These are phyloP conservation scores for Tolypocladium album DNA, from an alignment of 2,329 filamentous ascomycete species.

Conservation along the genomic window DNA sequence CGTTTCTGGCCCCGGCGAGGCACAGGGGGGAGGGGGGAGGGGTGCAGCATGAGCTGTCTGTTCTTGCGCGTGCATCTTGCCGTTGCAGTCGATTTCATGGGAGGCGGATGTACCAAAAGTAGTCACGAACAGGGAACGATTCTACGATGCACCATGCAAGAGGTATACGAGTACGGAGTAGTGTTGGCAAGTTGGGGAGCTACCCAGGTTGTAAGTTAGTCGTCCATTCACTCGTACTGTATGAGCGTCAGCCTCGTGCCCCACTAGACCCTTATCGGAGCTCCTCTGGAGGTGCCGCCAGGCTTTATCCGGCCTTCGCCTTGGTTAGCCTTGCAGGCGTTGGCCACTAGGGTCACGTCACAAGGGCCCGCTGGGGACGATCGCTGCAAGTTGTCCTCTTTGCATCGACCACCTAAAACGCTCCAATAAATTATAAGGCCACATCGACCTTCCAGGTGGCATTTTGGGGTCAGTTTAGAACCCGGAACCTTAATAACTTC, in stretches of 20 bases:
- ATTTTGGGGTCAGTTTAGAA: not conserved
- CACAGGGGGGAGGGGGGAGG: not conserved
- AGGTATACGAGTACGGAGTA: too few species aligned
- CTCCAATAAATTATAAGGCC: conserved; percentile 25
- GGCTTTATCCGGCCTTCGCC: conserved; percentile 3
- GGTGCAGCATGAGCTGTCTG: not conserved
- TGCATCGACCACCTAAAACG: conserved; percentile 4
- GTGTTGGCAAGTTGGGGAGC: too few species aligned
- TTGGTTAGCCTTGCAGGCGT: conserved; percentile 5
- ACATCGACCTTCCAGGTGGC: conserved; percentile 19
- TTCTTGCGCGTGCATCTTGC: not conserved
- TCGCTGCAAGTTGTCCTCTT: conserved; percentile 26
- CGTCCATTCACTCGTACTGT: too few species aligned
- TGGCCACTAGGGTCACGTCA: conserved; percentile 1
- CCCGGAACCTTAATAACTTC: not conserved
- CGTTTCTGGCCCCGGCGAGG: not conserved
- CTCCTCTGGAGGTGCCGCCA: not conserved
- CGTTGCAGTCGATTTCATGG: not conserved
- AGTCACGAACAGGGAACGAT: not conserved
- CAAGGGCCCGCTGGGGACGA: not conserved
- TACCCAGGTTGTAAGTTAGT: too few species aligned
- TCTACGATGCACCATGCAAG: not conserved
- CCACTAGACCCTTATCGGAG: conserved; percentile 4
- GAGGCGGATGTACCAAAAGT: conserved; percentile 1
- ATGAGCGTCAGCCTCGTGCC: not conserved